phyloP scores from a whole-genome alignment of 768 basidiomycete species.

The Tulasnella sp. region DNA sequence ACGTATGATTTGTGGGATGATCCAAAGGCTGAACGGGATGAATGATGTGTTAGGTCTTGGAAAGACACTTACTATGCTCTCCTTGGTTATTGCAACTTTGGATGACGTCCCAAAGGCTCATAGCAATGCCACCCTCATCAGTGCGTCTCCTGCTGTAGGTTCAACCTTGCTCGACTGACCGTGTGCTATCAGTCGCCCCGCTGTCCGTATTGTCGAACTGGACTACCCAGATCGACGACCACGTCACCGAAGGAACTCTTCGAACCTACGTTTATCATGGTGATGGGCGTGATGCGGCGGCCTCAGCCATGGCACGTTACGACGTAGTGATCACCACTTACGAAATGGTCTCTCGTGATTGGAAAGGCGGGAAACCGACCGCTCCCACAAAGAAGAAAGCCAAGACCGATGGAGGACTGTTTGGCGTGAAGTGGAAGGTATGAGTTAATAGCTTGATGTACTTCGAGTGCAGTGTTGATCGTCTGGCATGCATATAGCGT shows the following conservation, averaged over 20 bases:
- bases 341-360: slow-evolving; percentile 66
- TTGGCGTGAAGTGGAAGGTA: slow-evolving; percentile 82
- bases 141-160: slow-evolving; percentile 48
- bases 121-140: slow-evolving; percentile 76
- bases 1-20: not conserved
- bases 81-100: slow-evolving; percentile 78
- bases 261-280: slow-evolving; percentile 73
- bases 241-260: slow-evolving; percentile 59
- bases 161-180: not conserved
- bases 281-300: slow-evolving; percentile 58
- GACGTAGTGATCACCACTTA: slow-evolving; percentile 88
- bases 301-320: slow-evolving; percentile 63
- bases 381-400: slow-evolving; percentile 55
- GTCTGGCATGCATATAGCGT: slow-evolving; percentile 50
- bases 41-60: slow-evolving; percentile 54
- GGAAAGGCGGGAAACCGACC: slow-evolving; percentile 46
- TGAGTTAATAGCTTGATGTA: not conserved
- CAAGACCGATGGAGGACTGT: slow-evolving; percentile 55
- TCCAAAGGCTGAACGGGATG: not conserved
- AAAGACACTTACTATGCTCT: slow-evolving; percentile 88
- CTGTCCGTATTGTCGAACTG: slow-evolving; percentile 86
- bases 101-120: slow-evolving; percentile 59
- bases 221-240: slow-evolving; percentile 82
- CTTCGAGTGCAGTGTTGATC: not conserved
- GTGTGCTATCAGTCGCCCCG: slow-evolving; percentile 61